These are phyloP conservation scores for Elymus sibiricus DNA, from an alignment of 176 grass and related monocot genomes.

Conservation along the genomic window DNA sequence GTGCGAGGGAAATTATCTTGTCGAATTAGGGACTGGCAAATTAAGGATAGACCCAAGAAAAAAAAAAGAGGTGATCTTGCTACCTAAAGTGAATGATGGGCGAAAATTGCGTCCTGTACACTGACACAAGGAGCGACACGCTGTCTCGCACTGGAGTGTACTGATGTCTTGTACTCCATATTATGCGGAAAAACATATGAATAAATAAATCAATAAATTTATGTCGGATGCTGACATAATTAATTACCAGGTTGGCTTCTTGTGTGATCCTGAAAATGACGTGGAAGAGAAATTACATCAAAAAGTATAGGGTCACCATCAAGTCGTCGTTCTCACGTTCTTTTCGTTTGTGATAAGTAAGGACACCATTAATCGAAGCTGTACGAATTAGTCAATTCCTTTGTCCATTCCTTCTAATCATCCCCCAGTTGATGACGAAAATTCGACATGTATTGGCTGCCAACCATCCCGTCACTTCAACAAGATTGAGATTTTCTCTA, in stretches of 20 bases:
- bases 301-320: constrained; percentile 23
- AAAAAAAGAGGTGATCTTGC: neutral
- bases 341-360: constrained; percentile 45
- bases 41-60: neutral
- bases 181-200: neutral
- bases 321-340: constrained; percentile 12
- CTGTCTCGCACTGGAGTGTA: constrained; percentile 5
- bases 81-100: neutral
- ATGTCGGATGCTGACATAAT: constrained; percentile 1
- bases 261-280: neutral
- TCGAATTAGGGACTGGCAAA: neutral
- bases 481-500: neutral
- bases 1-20: no score
- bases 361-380: constrained; percentile 35
- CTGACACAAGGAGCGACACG: constrained; percentile 12
- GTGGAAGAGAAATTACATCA: neutral
- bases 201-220: neutral
- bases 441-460: constrained; percentile 37
- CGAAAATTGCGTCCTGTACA: constrained; percentile 18
- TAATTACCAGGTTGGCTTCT: constrained; percentile 21
- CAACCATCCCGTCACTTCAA: constrained; percentile 26
- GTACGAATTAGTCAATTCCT: constrained; percentile 10
- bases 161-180: neutral
- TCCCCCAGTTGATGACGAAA: neutral
- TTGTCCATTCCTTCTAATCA: constrained; percentile 16